Percentiles rank a stretch among this genome's conserved stretches.
Evolutionary conservation across 2,329 filamentous ascomycete genomes (phyloP).

Genomic region (Phialophora expanda): DNA sequence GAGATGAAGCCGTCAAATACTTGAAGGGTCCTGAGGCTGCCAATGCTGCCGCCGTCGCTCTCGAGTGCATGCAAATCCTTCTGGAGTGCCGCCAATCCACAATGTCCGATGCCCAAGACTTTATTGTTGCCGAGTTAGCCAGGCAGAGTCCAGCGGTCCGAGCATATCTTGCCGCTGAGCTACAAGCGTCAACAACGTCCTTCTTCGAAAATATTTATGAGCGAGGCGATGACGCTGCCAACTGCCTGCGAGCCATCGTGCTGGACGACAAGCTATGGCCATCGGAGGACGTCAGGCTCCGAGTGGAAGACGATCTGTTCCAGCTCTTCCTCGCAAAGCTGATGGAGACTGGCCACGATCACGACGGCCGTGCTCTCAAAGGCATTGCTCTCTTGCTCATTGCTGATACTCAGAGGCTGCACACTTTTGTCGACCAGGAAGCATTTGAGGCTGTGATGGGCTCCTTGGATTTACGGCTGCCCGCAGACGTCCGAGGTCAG

Average conservation of each 20-base stretch:
- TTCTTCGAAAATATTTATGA: slow-evolving; percentile 58
- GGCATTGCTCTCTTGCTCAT: slow-evolving; percentile 64
- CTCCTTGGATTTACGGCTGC: slow-evolving; percentile 82
- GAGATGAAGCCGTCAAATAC: slow-evolving; percentile 52
- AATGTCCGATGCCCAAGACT: slow-evolving; percentile 51
- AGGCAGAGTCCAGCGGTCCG: slow-evolving; percentile 52
- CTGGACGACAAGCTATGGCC: slow-evolving; percentile 53
- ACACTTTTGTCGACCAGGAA: slow-evolving; percentile 64
- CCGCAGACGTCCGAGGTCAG: slow-evolving; percentile 74
- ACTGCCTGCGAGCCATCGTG: slow-evolving; percentile 54
- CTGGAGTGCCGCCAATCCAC: slow-evolving; percentile 46
- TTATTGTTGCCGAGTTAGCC: slow-evolving; percentile 54
- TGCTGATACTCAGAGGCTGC: slow-evolving; percentile 58
- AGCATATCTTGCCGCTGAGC: slow-evolving; percentile 50
- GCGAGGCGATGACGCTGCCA: slow-evolving; percentile 54
- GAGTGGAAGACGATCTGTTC: slow-evolving; percentile 56
- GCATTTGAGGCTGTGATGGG: slow-evolving; percentile 84
- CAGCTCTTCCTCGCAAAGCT: slow-evolving; percentile 79
- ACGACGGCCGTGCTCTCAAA: slow-evolving; percentile 65
- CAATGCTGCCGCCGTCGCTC: slow-evolving; percentile 48
- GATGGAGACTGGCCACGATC: slow-evolving; percentile 86
- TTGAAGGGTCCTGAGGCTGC: slow-evolving; percentile 52
- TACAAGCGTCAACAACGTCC: slow-evolving; percentile 52
- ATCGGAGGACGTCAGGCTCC: slow-evolving; percentile 48
- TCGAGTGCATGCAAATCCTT: slow-evolving; percentile 52